These are phyloP conservation scores for Pleurotus pulmonarius DNA, from an alignment of 768 basidiomycete species.

Conservation along the genomic window DNA sequence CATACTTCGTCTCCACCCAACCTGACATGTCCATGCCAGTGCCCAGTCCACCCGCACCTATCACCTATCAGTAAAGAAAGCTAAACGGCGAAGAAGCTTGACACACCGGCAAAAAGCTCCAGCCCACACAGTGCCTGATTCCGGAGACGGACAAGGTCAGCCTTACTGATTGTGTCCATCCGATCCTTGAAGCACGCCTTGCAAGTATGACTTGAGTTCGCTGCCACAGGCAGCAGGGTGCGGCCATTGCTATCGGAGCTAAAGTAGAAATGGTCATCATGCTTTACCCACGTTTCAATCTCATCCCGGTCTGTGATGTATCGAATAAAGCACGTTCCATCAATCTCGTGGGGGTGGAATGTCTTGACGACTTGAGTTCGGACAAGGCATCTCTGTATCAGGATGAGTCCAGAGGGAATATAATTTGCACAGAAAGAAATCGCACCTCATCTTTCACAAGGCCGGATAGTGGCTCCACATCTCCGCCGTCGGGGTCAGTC, in stretches of 20 bases:
- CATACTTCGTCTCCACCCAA: slow-evolving; percentile 63
- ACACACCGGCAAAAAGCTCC: slow-evolving; percentile 67
- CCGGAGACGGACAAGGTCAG: slow-evolving; percentile 24
- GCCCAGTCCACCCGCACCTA: slow-evolving; percentile 75
- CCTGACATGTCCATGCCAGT: slow-evolving; percentile 61
- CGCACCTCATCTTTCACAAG: slow-evolving; percentile 37
- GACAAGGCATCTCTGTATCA: slow-evolving; percentile 38
- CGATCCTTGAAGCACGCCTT: slow-evolving; percentile 33
- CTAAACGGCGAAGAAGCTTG: background rate
- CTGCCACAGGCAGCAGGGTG: background rate
- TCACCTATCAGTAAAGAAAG: background rate
- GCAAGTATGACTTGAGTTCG: slow-evolving; percentile 31
- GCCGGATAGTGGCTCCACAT: background rate
- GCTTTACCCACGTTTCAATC: slow-evolving; percentile 44
- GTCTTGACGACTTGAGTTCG: slow-evolving; percentile 24
- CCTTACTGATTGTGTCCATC: slow-evolving; percentile 21
- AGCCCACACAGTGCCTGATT: slow-evolving; percentile 51
- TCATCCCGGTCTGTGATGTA: slow-evolving; percentile 26
- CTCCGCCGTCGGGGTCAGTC: background rate
- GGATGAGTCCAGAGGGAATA: background rate
- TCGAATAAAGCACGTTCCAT: slow-evolving; percentile 53
- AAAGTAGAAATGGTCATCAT: slow-evolving; percentile 59
- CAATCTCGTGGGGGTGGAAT: slow-evolving; percentile 35
- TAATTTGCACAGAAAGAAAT: slow-evolving; percentile 18
- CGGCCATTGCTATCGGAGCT: slow-evolving; percentile 21